Base-by-base conservation (phyloP, 441 rosid species). In the Adansonia grandidieri region DNA sequence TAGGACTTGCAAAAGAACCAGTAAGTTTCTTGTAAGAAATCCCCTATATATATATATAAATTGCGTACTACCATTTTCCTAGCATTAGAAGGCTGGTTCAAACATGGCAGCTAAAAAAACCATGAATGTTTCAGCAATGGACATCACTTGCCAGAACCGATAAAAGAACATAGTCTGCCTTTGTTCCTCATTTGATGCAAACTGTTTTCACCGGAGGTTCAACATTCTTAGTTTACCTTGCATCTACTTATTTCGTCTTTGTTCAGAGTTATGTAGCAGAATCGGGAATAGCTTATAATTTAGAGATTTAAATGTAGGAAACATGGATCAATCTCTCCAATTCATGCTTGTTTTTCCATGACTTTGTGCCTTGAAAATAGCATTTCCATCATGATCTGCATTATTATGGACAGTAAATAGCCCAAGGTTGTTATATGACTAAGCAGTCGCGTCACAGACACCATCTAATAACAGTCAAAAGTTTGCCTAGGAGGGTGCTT, bases 401-500 rank as follows among this genome's bases (percentile, higher is more conserved):
- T 24, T 24, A 3, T 50, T 19, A 17, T 61, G 51, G 62, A 80
- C 53, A 24, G 48, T 37, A 37, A 37, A 75, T 80, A 57, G 32
- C 37, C 77, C 68, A 77, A 22, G 47, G 77, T 15, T 78, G 85
- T 81, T 22, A 32, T 28, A 37, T 37, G 40, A 6, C 15, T 37
- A 82, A 48, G 80, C 78, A 32, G 15, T 74, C 48, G 54, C 62
- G 74, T 42, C 47, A 7, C 13, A 56, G 72, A 11, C 70, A 75
- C 73, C 48, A 78, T 44, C 73, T 86, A 6, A 9, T 80, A 61
- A 6, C 82, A 14, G 67, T 86, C 5, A 82, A 86, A 72, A 78
- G 76, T 45, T 11, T 87, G 54, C 86, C 87, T 2, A 84, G 94
- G 84, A 91, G 91, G 81, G 68, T 81, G 85, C 51, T 91, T 77